Base-by-base conservation (phyloP, 495 filamentous ascomycete species). In the Elaphomyces granulatus region DNA sequence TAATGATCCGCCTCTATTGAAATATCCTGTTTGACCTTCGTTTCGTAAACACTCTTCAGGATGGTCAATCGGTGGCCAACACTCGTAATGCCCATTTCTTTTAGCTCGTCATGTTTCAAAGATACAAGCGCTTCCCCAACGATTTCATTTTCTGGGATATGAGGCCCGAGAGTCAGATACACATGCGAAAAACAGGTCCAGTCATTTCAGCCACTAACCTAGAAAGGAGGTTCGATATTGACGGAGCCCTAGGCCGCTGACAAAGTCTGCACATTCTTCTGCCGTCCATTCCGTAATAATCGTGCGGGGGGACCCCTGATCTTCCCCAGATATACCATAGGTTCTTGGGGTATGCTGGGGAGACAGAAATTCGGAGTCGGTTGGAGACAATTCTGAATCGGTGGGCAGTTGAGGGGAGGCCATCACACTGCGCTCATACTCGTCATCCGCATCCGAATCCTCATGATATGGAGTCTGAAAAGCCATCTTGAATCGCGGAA, bases 51-150 rank as follows among this genome's bases (percentile, higher is more conserved):
- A 45, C 73, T 81, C 62, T 94, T 95, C 36, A 98, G 68, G 32
- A 98, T 90, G 2, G 87, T 94, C 43, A 98, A 68, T 19, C 90
- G 79, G 60, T 98, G 90, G 3, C 90, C 90, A 28, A 94, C 83
- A 56, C 88, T 94, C 38, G 68, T 66, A 47, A 98, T 79, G 30
- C 85, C 86, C 77, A 98, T 88, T 53, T 93, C 81, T 59, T 87
- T 93, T 53, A 98, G 63, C 51, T 95, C 88, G 34, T 90, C 83
- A 58, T 96, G 90, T 45, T 80, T 78, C 38, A 98, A 63, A 21
- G 82, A 84, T 45, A 96, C 72, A 37, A 98, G 66, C 32, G 83
- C 88, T 54, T 95, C 86, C 36, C 90, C 90, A 31, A 87, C 80
- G 50, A 98, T 87, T 40, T 81, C 85, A 51, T 98, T 93, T 46